phyloP scores from a whole-genome alignment of 257 asterid genomes.

The Knoxia roxburghii region DNA sequence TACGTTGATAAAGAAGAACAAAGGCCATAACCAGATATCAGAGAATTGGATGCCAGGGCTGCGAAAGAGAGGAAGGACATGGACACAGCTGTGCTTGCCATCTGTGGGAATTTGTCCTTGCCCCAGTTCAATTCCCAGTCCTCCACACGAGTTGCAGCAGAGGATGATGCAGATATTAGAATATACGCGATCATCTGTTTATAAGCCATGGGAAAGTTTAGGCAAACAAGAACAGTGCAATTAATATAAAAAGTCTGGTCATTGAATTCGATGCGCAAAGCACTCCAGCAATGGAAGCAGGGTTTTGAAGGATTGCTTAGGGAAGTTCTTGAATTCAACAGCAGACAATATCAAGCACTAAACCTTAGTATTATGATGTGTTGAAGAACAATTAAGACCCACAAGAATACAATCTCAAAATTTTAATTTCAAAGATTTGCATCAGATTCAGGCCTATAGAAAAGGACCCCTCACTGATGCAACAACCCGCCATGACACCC shows the following conservation, averaged over 20 bases:
- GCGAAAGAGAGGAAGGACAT: conserved; percentile 75
- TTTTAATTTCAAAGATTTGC: no score
- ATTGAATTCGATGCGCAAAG: not conserved
- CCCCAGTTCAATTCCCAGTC: conserved; percentile 91
- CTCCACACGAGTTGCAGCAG: conserved; percentile 63
- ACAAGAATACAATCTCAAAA: no score
- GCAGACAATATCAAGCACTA: no score
- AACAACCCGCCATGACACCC: not conserved
- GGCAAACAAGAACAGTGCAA: not conserved
- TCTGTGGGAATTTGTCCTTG: conserved; percentile 68
- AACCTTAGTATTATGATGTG: no score
- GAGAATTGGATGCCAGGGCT: conserved; percentile 66
- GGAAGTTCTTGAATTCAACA: no score
- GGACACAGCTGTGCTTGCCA: conserved; percentile 71
- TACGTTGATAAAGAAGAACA: conserved; percentile 42
- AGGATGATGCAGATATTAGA: conserved; percentile 90
- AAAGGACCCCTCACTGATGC: not conserved
- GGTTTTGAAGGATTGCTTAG: no score
- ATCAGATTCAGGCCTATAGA: not conserved
- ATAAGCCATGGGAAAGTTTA: conserved; percentile 9
- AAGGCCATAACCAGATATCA: conserved; percentile 72
- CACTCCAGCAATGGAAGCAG: no score
- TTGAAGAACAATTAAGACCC: no score
- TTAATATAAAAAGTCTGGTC: no score
- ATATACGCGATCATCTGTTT: conserved; percentile 73